These are phyloP conservation scores for Candolleomyces aberdarensis DNA, from an alignment of 768 basidiomycete species.

Conservation along the genomic window DNA sequence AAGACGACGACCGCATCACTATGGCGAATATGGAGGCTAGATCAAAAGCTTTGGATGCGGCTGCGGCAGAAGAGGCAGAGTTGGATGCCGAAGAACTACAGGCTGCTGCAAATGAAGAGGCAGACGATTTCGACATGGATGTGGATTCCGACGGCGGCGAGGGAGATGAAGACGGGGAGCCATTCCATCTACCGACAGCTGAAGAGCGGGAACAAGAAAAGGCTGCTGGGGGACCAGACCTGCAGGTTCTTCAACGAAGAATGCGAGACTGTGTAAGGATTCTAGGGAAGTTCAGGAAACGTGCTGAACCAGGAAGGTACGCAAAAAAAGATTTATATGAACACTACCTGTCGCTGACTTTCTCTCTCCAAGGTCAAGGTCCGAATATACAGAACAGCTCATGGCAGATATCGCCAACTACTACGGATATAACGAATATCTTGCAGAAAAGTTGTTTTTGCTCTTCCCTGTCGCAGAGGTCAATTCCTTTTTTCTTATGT, in stretches of 20 bases:
- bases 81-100: conserved; percentile 66
- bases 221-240: conserved; percentile 62
- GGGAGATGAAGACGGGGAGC: conserved; percentile 37
- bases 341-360: not conserved
- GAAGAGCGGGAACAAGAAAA: conserved; percentile 75
- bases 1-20: conserved; percentile 55
- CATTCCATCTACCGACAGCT: conserved; percentile 65
- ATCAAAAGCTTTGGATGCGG: conserved; percentile 72
- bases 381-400: conserved; percentile 88
- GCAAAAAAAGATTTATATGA: conserved; percentile 22
- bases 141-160: conserved; percentile 31
- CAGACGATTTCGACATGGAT: conserved; percentile 48
- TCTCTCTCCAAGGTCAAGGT: conserved; percentile 58
- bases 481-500: conserved; percentile 16
- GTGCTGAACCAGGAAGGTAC: conserved; percentile 66
- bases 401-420: conserved; percentile 89
- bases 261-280: conserved; percentile 77
- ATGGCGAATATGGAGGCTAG: conserved; percentile 80
- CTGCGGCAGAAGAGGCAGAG: conserved; percentile 63
- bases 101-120: conserved; percentile 48
- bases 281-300: conserved; percentile 66
- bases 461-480: conserved; percentile 93
- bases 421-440: conserved; percentile 96
- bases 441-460: conserved; percentile 91
- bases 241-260: conserved; percentile 72